phyloP scores from a whole-genome alignment of 306 rosid genomes.

The Corylus heterophylla region DNA sequence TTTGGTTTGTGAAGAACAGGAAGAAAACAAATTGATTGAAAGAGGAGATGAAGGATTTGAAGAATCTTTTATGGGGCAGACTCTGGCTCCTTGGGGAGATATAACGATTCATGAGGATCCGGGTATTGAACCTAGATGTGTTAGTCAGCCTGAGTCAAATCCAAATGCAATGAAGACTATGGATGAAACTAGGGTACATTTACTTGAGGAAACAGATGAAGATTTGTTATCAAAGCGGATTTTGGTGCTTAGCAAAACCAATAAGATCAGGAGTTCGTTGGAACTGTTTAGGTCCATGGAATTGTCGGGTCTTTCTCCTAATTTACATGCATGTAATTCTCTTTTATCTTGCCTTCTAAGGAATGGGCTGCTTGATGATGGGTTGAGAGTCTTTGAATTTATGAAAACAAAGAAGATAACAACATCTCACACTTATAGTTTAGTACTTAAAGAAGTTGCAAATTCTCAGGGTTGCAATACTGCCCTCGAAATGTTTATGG shows the following conservation, averaged over 20 bases:
- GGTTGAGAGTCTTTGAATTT: constrained; percentile 57
- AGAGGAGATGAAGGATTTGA: constrained; percentile 26
- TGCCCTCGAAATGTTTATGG: constrained; percentile 53
- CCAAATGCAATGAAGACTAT: constrained; percentile 26
- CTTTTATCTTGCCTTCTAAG: constrained; percentile 74
- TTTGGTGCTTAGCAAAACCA: constrained; percentile 76
- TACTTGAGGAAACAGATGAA: constrained; percentile 70
- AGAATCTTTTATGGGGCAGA: constrained; percentile 33
- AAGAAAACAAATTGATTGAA: constrained; percentile 24
- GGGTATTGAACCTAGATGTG: constrained; percentile 28
- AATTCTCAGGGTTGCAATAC: constrained; percentile 49
- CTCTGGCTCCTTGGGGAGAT: constrained; percentile 54
- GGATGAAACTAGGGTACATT: constrained; percentile 37
- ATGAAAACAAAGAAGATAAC: constrained; percentile 50
- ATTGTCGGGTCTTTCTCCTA: constrained; percentile 63
- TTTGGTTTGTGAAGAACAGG: constrained; percentile 35
- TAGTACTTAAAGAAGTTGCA: constrained; percentile 68
- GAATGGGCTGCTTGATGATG: constrained; percentile 60
- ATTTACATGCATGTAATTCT: constrained; percentile 77
- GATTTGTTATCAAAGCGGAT: constrained; percentile 62
- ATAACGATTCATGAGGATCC: constrained; percentile 19
- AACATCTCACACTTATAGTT: constrained; percentile 74
- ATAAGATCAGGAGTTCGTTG: constrained; percentile 72
- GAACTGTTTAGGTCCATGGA: constrained; percentile 78
- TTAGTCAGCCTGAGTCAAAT: constrained; percentile 22